Base-by-base conservation (phyloP, 331 rosid species). In the Saraca asoca region DNA sequence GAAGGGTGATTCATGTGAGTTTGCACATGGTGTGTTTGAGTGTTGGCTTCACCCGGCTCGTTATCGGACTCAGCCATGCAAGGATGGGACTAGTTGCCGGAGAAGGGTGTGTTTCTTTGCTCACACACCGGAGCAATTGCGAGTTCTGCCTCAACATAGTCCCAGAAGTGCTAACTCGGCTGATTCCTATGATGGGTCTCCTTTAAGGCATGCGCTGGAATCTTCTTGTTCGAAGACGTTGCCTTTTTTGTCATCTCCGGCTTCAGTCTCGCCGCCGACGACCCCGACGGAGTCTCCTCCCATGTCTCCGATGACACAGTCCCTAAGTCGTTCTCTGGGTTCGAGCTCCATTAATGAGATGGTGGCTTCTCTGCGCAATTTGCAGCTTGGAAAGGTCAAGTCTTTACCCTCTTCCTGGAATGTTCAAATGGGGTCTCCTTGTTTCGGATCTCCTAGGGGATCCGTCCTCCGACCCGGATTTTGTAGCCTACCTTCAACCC, bases 31-130 rank as follows among this genome's bases (percentile, higher is more conserved):
- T 0, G 98, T 93, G 0, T 93, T 93, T 14, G 97, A 93, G 98
- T 93, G 97, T 39, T 93, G 98, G 98, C 95, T 93, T 0, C 98
- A 93, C 43, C 97, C 98, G 0, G 91, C 96, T 2, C 87, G 98
- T 12, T 93, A 93, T 68, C 81, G 98, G 13, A 93, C 98, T 7
- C 97, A 93, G 90, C 97, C 98, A 0, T 93, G 98, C 74, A 93
- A 93, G 72, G 98, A 90, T 6, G 98, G 97, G 0, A 90, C 88
- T 0, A 85, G 85, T 35, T 90, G 98, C 48, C 82, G 91, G n/a
- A 73, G 98, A 0, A 73, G 97, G 14, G 97, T 93, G 2, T 93
- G 97, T 50, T 93, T 93, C 85, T 93, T 93, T 2, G 98, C 98
- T 2, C 98, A 93, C 72, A 84, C 98, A 6, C 81, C 96, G 61